Conservation (phyloP, 306 rosid species). For the Chamaecrista fasciculata region DNA sequence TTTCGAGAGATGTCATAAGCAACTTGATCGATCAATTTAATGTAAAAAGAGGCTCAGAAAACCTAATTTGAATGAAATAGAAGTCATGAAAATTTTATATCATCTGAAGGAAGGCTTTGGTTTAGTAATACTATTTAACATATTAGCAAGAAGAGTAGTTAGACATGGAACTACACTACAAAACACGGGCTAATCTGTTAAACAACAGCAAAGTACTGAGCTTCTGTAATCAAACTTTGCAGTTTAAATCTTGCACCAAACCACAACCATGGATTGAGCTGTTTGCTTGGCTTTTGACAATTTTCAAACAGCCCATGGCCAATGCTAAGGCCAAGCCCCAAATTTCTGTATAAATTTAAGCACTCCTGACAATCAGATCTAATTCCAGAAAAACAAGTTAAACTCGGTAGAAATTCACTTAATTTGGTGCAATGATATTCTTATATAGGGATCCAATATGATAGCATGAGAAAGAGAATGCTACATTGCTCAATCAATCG, state of each 20-base stretch:
- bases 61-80: not conserved
- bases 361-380: not conserved
- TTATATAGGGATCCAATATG: not conserved
- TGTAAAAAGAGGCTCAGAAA: not conserved
- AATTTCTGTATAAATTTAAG: too few species aligned
- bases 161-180: not conserved
- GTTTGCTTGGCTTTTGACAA: not conserved
- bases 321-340: too few species aligned
- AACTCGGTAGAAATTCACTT: not conserved
- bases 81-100: constrained; percentile 4
- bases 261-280: not conserved
- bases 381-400: constrained; percentile 19
- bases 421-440: not conserved
- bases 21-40: not conserved
- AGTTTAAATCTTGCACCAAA: not conserved
- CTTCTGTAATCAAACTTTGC: not conserved
- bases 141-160: not conserved
- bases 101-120: not conserved
- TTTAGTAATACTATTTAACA: not conserved
- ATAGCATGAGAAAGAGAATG: not conserved
- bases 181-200: not conserved
- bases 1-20: not conserved
- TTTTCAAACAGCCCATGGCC: too few species aligned
- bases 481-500: not conserved
- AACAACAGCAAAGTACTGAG: not conserved